Evolutionary conservation across 2,329 filamentous ascomycete genomes (phyloP).

Genomic region (Cladorrhinum sp.): DNA sequence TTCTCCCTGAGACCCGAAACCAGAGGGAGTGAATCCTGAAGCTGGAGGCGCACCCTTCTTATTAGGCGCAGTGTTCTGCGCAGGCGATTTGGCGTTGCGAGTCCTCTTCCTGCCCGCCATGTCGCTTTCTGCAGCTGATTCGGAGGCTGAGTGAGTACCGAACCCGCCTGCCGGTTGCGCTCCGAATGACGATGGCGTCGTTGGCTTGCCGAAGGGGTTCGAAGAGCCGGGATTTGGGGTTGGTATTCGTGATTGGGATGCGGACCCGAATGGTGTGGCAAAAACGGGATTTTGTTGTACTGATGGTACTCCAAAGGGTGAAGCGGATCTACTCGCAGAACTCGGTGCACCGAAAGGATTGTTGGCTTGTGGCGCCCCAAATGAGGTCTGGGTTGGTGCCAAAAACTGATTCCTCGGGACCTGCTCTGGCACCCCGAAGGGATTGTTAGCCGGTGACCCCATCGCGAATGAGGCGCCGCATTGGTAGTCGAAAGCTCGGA

Average conservation of each 20-base stretch:
- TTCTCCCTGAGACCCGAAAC: neutral
- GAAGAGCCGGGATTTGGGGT: neutral
- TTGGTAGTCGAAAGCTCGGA: slow-evolving; percentile 15
- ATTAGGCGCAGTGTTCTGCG: neutral
- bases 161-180: slow-evolving; percentile 2
- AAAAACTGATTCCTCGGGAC: slow-evolving; percentile 5
- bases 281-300: neutral
- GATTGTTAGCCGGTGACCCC: slow-evolving; percentile 28
- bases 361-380: slow-evolving; percentile 8
- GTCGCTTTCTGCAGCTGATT: slow-evolving; percentile 10
- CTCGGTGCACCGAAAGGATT: slow-evolving; percentile 23
- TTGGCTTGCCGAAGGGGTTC: neutral
- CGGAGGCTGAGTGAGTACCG: slow-evolving; percentile 5
- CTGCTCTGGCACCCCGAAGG: slow-evolving; percentile 27
- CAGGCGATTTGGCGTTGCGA: neutral
- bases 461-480: slow-evolving; percentile 21
- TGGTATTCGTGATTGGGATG: neutral
- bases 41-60: neutral
- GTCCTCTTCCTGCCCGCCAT: neutral
- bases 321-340: slow-evolving; percentile 3
- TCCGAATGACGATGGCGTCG: slow-evolving; percentile 1
- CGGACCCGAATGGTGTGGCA: neutral
- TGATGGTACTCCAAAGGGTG: neutral
- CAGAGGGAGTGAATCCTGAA: neutral
- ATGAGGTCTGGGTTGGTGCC: slow-evolving; percentile 8